Conservation (phyloP, 768 basidiomycete species). For the Termitomyces sp. region DNA sequence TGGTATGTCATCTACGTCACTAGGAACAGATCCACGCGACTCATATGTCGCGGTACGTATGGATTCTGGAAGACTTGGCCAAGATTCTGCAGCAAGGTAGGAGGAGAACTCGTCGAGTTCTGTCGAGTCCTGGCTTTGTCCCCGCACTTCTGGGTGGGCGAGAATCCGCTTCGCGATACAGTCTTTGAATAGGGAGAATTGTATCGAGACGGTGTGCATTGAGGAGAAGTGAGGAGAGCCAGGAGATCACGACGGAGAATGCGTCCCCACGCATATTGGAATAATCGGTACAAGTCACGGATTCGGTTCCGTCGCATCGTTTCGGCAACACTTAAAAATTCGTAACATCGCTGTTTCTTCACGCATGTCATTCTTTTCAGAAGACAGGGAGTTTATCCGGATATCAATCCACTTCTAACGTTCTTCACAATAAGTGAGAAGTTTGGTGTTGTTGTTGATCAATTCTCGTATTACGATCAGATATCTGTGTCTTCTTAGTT, state of each 20-base stretch:
- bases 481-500: background rate
- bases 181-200: constrained; percentile 33
- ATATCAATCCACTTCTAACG: background rate
- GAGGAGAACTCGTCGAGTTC: constrained; percentile 47
- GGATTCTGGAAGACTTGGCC: constrained; percentile 33
- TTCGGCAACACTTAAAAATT: background rate
- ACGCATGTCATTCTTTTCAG: background rate
- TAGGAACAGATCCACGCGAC: constrained; percentile 21
- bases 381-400: background rate
- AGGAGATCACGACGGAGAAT: no score
- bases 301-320: background rate
- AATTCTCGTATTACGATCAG: background rate
- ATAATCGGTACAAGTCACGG: background rate
- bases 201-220: background rate
- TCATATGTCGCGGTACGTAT: constrained; percentile 35
- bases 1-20: constrained; percentile 27
- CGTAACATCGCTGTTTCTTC: background rate
- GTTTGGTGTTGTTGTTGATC: background rate
- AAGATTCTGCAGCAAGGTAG: constrained; percentile 47
- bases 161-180: constrained; percentile 36
- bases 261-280: background rate
- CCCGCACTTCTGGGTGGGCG: constrained; percentile 17
- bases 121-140: constrained; percentile 14
- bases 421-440: no score
- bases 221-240: background rate